These are phyloP conservation scores for Xanthoconium purpureum DNA, from an alignment of 768 basidiomycete species.

Conservation along the genomic window DNA sequence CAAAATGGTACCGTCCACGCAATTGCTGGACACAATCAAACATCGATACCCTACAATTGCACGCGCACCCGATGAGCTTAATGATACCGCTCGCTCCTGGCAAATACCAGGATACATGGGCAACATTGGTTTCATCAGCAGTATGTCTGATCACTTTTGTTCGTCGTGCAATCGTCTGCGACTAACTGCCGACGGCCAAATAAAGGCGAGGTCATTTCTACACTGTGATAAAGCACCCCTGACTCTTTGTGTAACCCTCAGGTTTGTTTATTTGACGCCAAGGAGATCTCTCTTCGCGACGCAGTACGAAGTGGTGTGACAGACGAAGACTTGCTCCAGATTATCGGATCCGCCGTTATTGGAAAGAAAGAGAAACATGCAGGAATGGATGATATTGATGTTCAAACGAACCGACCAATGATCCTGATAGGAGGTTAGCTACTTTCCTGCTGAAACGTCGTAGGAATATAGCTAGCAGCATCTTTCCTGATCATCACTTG, in stretches of 20 bases:
- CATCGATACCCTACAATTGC: slow-evolving; percentile 46
- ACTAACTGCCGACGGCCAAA: slow-evolving; percentile 86
- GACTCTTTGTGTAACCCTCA: slow-evolving; percentile 26
- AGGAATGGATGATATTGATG: slow-evolving; percentile 80
- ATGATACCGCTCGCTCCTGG: slow-evolving; percentile 83
- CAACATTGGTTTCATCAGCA: slow-evolving; percentile 83
- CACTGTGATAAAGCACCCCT: neutral
- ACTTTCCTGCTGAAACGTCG: slow-evolving; percentile 27
- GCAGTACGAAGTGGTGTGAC: slow-evolving; percentile 61
- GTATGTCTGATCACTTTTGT: slow-evolving; percentile 94
- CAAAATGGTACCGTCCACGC: slow-evolving; percentile 78
- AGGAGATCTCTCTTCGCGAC: slow-evolving; percentile 79
- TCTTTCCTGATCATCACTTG: slow-evolving; percentile 22
- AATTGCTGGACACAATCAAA: slow-evolving; percentile 53
- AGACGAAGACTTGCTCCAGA: slow-evolving; percentile 58
- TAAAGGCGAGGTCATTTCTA: slow-evolving; percentile 55
- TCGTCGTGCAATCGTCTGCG: slow-evolving; percentile 79
- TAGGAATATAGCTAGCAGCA: slow-evolving; percentile 17
- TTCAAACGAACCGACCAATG: slow-evolving; percentile 79
- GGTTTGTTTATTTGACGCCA: slow-evolving; percentile 87
- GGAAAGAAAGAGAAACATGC: slow-evolving; percentile 81
- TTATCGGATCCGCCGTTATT: slow-evolving; percentile 61
- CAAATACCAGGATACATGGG: slow-evolving; percentile 68
- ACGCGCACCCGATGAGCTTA: slow-evolving; percentile 62
- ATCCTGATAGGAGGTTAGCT: slow-evolving; percentile 93